These are phyloP conservation scores for Boechera retrofracta DNA, from an alignment of 345 rosid species.

Conservation along the genomic window DNA sequence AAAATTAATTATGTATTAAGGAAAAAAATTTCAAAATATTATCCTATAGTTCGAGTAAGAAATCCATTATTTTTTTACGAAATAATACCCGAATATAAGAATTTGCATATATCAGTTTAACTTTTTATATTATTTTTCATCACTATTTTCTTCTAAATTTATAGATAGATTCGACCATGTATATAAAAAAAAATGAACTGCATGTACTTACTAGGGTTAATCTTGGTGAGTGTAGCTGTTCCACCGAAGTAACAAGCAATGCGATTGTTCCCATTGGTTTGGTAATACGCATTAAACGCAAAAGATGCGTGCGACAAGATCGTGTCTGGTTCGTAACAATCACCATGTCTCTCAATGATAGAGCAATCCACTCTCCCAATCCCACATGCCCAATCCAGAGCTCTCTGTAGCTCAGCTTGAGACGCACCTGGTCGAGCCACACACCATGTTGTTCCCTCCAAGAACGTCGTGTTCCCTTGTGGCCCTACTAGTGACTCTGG, in stretches of 20 bases:
- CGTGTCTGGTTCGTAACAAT: constrained; percentile 80
- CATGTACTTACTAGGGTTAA: constrained; percentile 71
- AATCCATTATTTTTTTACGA: background rate
- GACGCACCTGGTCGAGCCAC: constrained; percentile 74
- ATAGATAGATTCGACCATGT: background rate
- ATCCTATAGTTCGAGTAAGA: background rate
- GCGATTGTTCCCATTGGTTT: constrained; percentile 73
- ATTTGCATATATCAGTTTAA: background rate
- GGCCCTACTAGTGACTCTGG: constrained; percentile 58
- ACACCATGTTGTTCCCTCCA: constrained; percentile 84
- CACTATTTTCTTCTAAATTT: background rate
- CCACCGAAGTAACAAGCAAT: constrained; percentile 89
- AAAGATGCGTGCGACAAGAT: constrained; percentile 82
- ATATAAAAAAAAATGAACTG: background rate
- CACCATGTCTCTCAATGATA: constrained; percentile 67
- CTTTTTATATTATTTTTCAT: background rate
- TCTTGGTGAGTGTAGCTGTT: constrained; percentile 65
- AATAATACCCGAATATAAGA: background rate
- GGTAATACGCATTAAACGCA: constrained; percentile 88
- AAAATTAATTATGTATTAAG: background rate
- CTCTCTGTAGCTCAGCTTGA: constrained; percentile 76
- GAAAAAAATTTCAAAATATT: background rate
- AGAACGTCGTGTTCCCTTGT: constrained; percentile 87
- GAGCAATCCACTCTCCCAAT: constrained; percentile 79
- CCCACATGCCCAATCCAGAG: constrained; percentile 97